Evolutionary conservation across 176 grass and related monocot genomes (phyloP).

Genomic region (Oryza glaberrima): DNA sequence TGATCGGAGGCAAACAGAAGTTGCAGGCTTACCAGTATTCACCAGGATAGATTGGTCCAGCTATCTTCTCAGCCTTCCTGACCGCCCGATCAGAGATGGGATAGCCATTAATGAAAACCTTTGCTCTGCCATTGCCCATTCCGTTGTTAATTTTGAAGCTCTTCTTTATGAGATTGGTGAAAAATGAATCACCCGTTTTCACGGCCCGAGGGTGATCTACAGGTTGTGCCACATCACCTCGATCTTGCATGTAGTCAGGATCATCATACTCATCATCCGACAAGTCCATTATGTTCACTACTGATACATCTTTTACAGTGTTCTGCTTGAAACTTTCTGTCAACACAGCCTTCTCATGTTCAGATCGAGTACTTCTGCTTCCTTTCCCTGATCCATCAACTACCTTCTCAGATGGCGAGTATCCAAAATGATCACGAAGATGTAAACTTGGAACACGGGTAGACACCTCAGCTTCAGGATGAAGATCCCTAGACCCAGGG

Average conservation of each 20-base stretch:
- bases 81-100: conserved; percentile 68
- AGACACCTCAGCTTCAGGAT: conserved; percentile 54
- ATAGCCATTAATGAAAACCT: conserved; percentile 84
- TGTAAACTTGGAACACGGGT: conserved; percentile 78
- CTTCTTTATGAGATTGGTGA: conserved; percentile 93
- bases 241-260: conserved; percentile 65
- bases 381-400: conserved; percentile 72
- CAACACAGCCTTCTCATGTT: conserved; percentile 78
- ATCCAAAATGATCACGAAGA: conserved; percentile 70
- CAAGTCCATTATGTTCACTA: conserved; percentile 77
- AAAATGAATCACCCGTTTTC: conserved; percentile 79
- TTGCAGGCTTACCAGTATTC: conserved; percentile 73
- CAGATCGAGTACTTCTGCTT: conserved; percentile 83
- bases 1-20: conserved; percentile 3
- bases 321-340: conserved; percentile 83
- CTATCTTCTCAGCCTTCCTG: conserved; percentile 92
- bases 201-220: conserved; percentile 41
- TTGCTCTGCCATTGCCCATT: conserved; percentile 52
- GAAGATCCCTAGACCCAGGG: conserved; percentile 47
- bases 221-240: conserved; percentile 34
- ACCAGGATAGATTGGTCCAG: conserved; percentile 79
- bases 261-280: conserved; percentile 72
- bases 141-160: conserved; percentile 67
- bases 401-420: conserved; percentile 52
- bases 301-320: conserved; percentile 73